Evolutionary conservation across 805 yeast genomes (phyloP), one percentile per base, ranked within the genome.

Genomic region (Candida glaebosa): DNA sequence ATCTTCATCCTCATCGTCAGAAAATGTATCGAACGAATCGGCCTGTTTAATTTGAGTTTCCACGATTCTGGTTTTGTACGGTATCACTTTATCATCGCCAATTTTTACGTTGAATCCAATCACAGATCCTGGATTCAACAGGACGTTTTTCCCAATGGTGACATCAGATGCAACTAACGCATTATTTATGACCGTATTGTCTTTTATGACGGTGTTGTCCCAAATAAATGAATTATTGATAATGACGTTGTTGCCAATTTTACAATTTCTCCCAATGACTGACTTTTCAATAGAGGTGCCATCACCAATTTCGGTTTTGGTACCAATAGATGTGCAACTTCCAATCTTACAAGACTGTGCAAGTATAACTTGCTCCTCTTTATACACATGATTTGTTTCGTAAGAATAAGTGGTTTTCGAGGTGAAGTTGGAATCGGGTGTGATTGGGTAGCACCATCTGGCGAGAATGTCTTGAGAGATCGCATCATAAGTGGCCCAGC

Each of bases 271-370:
- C 5, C 99, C 99, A 57, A 93, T 80, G 3, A 86, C 85, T 18
- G 95, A 81, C 40, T 81, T 79, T 42, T 73, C 72, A 31, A 93
- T 73, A 3, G 54, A 48, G 0, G 96, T 69, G 14, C 83, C 81
- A 49, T 84, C 89, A 32, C 96, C 96, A 51, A 93, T 82, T 31
- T 67, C 69, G 0, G 96, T 75, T 39, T 79, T 75, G 1, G 83
- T 69, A 3, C 98, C 99, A 48, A 93, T 84, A 3, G 88, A 86
- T 1, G 95, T 86, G 49, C 87, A 74, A 41, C 82, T 78, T 15
- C 85, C 87, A 45, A 93, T 80, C 49, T 79, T 80, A 66, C 97
- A 89, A n/a, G 93, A 83, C 57, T 91, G 96, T 0, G 97, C 96
- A 49, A 91, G 72, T 6, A 88, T 81, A n/a, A 91, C 91, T 50